A percentile compares a stretch with the other conserved stretches of the same genome.
Conservation (phyloP, 1,139 yeast genomes). For the Debaryomyces udenii region DNA sequence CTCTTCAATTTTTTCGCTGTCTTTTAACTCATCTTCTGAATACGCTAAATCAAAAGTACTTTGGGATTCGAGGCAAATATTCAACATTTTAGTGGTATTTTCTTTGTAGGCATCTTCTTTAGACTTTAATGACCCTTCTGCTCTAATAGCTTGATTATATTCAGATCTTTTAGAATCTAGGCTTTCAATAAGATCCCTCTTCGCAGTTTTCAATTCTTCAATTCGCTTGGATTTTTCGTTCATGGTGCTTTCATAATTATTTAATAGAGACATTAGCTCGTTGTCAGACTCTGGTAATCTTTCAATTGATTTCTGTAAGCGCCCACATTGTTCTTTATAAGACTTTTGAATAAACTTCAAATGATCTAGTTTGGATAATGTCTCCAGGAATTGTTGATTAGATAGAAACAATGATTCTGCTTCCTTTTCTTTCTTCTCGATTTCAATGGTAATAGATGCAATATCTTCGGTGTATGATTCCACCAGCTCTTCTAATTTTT, state of each 20-base stretch:
- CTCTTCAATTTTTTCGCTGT: conserved; percentile 13
- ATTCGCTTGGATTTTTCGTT: conserved; percentile 37
- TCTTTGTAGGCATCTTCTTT: conserved; percentile 37
- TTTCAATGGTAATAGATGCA: conserved; percentile 47
- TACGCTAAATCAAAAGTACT: conserved; percentile 1
- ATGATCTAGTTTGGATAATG: conserved; percentile 65
- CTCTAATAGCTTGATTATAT: conserved; percentile 46
- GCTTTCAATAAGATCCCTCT: conserved; percentile 15
- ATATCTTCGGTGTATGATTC: conserved; percentile 53
- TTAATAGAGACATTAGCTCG: conserved; percentile 50
- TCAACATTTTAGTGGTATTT: conserved; percentile 12
- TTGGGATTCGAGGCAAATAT: conserved; percentile 1
- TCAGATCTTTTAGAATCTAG: conserved; percentile 31
- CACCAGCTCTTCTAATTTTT: conserved; percentile 46
- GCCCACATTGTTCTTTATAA: conserved; percentile 49
- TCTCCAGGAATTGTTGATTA: conserved; percentile 80
- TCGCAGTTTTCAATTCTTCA: conserved; percentile 16
- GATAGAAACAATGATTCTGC: conserved; percentile 69
- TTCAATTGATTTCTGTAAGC: conserved; percentile 50
- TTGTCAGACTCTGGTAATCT: conserved; percentile 53
- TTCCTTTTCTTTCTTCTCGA: conserved; percentile 57
- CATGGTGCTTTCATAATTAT: conserved; percentile 56
- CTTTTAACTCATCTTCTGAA: conserved; percentile 12
- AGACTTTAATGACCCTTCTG: conserved; percentile 62
- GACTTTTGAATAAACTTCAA: conserved; percentile 50